phyloP scores from a whole-genome alignment of 192 early-diverging fungal species.

The Backusella parvicylindrica region DNA sequence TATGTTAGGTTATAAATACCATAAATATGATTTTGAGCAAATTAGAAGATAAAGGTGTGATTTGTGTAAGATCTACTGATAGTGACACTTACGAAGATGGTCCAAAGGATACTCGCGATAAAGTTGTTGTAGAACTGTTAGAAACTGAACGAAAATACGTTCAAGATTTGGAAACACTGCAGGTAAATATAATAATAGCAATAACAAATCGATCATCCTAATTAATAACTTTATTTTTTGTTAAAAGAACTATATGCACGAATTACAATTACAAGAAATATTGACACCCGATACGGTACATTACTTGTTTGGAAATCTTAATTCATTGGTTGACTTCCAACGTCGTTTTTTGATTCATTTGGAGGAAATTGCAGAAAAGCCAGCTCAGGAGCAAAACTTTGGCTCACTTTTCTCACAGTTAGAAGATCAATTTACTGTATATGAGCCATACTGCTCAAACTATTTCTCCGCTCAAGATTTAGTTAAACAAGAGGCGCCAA shows the following conservation, averaged over 20 bases:
- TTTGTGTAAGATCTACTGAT: slow-evolving; percentile 30
- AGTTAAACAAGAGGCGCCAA: slow-evolving; percentile 59
- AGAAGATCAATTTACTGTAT: slow-evolving; percentile 79
- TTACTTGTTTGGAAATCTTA: slow-evolving; percentile 90
- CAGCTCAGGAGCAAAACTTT: slow-evolving; percentile 81
- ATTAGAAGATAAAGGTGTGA: slow-evolving; percentile 66
- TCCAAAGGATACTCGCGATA: slow-evolving; percentile 86
- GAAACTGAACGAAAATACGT: slow-evolving; percentile 94
- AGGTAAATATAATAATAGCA: slow-evolving; percentile 27
- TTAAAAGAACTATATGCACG: slow-evolving; percentile 63
- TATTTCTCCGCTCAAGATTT: slow-evolving; percentile 74
- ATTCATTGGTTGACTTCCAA: slow-evolving; percentile 94
- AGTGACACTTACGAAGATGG: slow-evolving; percentile 46
- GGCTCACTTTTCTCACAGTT: slow-evolving; percentile 83
- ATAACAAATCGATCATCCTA: not conserved
- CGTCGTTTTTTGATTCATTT: slow-evolving; percentile 88
- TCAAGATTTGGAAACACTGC: slow-evolving; percentile 81
- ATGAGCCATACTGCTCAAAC: slow-evolving; percentile 94
- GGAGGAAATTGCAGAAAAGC: slow-evolving; percentile 72
- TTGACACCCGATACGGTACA: slow-evolving; percentile 76
- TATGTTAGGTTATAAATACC: slow-evolving; percentile 73
- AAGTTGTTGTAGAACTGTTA: slow-evolving; percentile 83
- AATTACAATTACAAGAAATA: slow-evolving; percentile 66
- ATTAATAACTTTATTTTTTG: not conserved
- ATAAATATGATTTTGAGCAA: slow-evolving; percentile 74